Percentiles rank a stretch among this genome's conserved stretches.
Evolutionary conservation across 2,329 filamentous ascomycete genomes (phyloP).

Genomic region (Aspergillus sp.): DNA sequence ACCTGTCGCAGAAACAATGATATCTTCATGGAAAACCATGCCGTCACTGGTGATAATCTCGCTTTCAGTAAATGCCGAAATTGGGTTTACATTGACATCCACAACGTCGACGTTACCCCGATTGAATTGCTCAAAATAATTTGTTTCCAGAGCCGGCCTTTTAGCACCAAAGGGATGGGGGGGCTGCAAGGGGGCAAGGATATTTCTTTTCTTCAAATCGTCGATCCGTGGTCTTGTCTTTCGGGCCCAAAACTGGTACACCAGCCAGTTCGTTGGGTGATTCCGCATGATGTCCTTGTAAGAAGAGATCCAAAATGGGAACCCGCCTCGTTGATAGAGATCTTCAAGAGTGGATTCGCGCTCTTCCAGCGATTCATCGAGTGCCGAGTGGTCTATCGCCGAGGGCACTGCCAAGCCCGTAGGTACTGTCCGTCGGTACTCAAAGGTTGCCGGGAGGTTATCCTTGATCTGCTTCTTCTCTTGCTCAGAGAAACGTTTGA

Average conservation of each 20-base stretch:
- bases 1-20: no score
- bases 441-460: neutral
- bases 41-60: no score
- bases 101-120: constrained; percentile 27
- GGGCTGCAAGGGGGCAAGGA: constrained; percentile 8
- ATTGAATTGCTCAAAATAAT: constrained; percentile 30
- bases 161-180: constrained; percentile 11
- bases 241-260: constrained; percentile 13
- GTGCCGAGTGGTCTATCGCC: neutral
- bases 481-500: constrained; percentile 4
- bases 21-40: no score
- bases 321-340: constrained; percentile 26
- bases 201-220: constrained; percentile 10
- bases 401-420: constrained; percentile 2
- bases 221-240: constrained; percentile 13
- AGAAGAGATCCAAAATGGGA: constrained; percentile 29
- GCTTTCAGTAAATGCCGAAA: neutral
- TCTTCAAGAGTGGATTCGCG: constrained; percentile 8
- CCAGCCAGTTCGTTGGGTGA: constrained; percentile 11
- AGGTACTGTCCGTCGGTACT: neutral
- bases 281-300: constrained; percentile 1
- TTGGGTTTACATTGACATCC: constrained; percentile 15
- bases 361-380: constrained; percentile 1
- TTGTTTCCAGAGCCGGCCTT: constrained; percentile 13
- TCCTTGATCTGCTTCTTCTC: constrained; percentile 7